phyloP scores from a whole-genome alignment of 2,329 filamentous ascomycete genomes.

The Aspergillus bombycis region DNA sequence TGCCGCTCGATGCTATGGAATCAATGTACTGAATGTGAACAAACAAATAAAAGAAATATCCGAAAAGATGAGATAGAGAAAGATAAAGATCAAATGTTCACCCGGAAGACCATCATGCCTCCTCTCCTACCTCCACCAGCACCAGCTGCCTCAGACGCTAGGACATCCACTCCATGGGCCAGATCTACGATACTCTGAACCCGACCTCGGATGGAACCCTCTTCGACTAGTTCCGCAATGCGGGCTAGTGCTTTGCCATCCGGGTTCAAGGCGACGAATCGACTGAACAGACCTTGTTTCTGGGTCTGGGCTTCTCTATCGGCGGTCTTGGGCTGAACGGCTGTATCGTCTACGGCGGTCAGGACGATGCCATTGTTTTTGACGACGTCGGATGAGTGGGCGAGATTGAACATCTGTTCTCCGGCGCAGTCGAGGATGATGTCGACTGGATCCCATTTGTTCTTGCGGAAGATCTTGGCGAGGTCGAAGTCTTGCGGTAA shows the following conservation, averaged over 20 bases:
- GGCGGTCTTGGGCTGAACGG: conserved; percentile 22
- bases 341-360: conserved; percentile 36
- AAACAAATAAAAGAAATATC: background rate
- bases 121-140: conserved; percentile 31
- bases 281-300: conserved; percentile 32
- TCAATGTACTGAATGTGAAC: background rate
- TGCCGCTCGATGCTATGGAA: background rate
- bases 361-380: conserved; percentile 38
- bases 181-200: conserved; percentile 40
- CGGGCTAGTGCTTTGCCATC: conserved; percentile 36
- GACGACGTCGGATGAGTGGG: conserved; percentile 37
- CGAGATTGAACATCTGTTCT: conserved; percentile 36
- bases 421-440: conserved; percentile 46
- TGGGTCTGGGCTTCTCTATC: conserved; percentile 6
- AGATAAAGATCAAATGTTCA: conserved; percentile 25
- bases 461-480: conserved; percentile 32
- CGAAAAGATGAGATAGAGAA: conserved; percentile 4
- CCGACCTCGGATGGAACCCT: conserved; percentile 36
- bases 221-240: conserved; percentile 41
- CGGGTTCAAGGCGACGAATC: conserved; percentile 42
- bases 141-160: conserved; percentile 34
- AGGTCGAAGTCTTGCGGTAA: conserved; percentile 33
- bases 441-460: conserved; percentile 41
- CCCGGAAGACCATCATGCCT: conserved; percentile 38
- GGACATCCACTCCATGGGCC: conserved; percentile 36